Evolutionary conservation across 1,139 yeast species (phyloP).

Genomic region (Lizanozyma gosingica): DNA sequence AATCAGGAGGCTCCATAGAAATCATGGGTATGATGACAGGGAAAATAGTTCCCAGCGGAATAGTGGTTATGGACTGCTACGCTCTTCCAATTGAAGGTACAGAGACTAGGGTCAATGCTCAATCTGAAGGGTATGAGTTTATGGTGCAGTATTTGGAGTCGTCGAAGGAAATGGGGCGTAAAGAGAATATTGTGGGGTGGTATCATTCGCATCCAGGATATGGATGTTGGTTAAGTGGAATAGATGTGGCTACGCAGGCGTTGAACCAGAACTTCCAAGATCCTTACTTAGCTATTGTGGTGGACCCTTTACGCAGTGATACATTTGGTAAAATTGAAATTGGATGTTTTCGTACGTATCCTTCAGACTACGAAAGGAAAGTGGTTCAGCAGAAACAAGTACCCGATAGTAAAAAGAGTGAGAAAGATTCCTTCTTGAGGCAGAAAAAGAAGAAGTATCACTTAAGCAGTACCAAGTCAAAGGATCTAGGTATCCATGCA

Average conservation of each 20-base stretch:
- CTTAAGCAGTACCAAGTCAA: constrained; percentile 7
- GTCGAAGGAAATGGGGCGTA: constrained; percentile 43
- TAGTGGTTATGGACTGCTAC: constrained; percentile 75
- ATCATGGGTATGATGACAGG: constrained; percentile 96
- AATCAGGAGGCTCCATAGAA: constrained; percentile 82
- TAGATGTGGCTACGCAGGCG: constrained; percentile 81
- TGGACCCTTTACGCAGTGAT: constrained; percentile 71
- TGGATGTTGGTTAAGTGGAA: constrained; percentile 90
- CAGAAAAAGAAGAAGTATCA: constrained; percentile 4
- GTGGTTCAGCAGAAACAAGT: constrained; percentile 2
- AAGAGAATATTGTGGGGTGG: constrained; percentile 78
- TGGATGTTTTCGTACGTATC: constrained; percentile 85
- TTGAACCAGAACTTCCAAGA: constrained; percentile 85
- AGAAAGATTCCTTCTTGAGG: constrained; percentile 4
- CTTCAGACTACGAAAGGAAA: constrained; percentile 27
- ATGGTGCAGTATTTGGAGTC: constrained; percentile 77
- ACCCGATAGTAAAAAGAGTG: neutral
- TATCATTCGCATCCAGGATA: constrained; percentile 97
- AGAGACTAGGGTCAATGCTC: constrained; percentile 92
- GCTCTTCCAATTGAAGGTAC: constrained; percentile 93
- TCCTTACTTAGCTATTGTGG: constrained; percentile 81
- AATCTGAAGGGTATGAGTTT: constrained; percentile 87
- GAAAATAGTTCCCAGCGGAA: constrained; percentile 45
- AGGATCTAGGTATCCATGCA: constrained; percentile 66
- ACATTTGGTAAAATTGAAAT: constrained; percentile 67